Evolutionary conservation across 2,329 filamentous ascomycete species (phyloP).

Genomic region (Ceratocystiopsis minuta): DNA sequence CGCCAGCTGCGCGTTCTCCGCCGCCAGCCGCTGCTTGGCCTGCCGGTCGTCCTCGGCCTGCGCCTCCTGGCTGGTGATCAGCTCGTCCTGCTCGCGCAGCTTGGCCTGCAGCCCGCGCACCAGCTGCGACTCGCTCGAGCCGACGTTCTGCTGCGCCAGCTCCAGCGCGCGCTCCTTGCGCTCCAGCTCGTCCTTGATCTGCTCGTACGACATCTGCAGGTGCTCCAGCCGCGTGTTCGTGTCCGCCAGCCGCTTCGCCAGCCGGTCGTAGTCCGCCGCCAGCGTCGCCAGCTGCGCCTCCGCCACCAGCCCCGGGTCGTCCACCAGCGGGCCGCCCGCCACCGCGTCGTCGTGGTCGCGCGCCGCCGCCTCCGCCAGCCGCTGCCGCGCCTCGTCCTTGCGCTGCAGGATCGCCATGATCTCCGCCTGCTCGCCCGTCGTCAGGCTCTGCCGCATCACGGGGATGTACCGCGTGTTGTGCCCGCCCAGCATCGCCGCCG

Average conservation of each 20-base stretch:
- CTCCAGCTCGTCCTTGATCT: slow-evolving; percentile 44
- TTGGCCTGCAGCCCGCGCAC: slow-evolving; percentile 36
- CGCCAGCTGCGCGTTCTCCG: slow-evolving; percentile 30
- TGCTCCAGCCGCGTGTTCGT: slow-evolving; percentile 41
- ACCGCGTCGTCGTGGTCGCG: slow-evolving; percentile 14
- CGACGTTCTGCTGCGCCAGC: slow-evolving; percentile 31
- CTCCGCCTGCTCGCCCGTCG: slow-evolving; percentile 22
- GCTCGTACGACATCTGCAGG: slow-evolving; percentile 44
- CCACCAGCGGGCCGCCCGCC: slow-evolving; percentile 18
- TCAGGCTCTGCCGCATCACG: slow-evolving; percentile 14
- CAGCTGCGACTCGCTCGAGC: slow-evolving; percentile 31
- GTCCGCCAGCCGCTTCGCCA: slow-evolving; percentile 39
- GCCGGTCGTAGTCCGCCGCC: slow-evolving; percentile 30
- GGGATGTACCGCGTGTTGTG: slow-evolving; percentile 15
- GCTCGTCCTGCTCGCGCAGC: slow-evolving; percentile 48
- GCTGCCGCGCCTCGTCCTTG: slow-evolving; percentile 25
- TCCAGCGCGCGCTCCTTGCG: slow-evolving; percentile 35
- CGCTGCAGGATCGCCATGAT: slow-evolving; percentile 30
- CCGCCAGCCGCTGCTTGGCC: slow-evolving; percentile 26
- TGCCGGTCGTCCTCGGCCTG: slow-evolving; percentile 37
- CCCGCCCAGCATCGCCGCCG: slow-evolving; percentile 13
- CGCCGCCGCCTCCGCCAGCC: slow-evolving; percentile 1
- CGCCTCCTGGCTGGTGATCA: slow-evolving; percentile 53
- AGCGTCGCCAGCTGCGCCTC: slow-evolving; percentile 37
- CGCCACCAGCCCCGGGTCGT: slow-evolving; percentile 36